Evolutionary conservation across 495 filamentous ascomycete species (phyloP).

Genomic region (Neurospora hispaniola): DNA sequence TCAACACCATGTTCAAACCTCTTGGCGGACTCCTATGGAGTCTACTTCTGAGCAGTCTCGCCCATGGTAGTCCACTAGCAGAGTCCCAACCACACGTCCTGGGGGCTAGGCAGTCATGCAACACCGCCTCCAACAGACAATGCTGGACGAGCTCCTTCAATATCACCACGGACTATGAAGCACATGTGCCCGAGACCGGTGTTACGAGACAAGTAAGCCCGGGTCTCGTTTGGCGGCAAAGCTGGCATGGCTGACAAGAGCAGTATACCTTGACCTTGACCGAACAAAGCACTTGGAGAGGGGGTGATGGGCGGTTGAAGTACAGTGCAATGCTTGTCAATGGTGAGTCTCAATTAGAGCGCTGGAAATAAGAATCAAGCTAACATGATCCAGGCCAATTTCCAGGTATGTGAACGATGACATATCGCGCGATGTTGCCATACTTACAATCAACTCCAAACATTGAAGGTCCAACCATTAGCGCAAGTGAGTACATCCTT

Average conservation of each 20-base stretch:
- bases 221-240: neutral
- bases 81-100: neutral
- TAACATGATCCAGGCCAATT: constrained; percentile 14
- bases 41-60: neutral
- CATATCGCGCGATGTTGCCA: neutral
- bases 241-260: neutral
- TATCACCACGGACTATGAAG: constrained; percentile 28
- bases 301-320: constrained; percentile 36
- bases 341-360: constrained; percentile 7
- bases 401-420: constrained; percentile 8
- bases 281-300: constrained; percentile 23
- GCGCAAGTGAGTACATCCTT: constrained; percentile 13
- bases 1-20: neutral
- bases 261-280: constrained; percentile 32
- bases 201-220: constrained; percentile 15
- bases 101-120: constrained; percentile 20
- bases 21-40: constrained; percentile 5
- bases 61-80: neutral
- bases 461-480: constrained; percentile 43
- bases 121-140: constrained; percentile 24
- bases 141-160: constrained; percentile 28
- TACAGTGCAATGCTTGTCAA: constrained; percentile 35
- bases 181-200: constrained; percentile 16
- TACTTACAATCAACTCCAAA: neutral
- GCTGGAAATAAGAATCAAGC: neutral